Conservation (phyloP, 78 protist species). For the Dictyostelium intermedium region DNA sequence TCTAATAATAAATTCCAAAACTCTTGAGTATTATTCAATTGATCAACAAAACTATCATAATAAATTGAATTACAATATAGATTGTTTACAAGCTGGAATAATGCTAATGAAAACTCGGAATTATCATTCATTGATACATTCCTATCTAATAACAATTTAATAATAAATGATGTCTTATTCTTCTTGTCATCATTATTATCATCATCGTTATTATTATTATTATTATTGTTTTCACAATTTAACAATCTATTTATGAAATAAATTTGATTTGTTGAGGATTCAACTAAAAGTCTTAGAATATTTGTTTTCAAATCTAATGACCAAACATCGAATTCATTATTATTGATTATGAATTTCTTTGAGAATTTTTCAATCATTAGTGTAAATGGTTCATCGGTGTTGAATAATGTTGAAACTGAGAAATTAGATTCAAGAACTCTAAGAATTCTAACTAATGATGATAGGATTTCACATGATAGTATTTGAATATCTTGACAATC, state of each 20-base stretch:
- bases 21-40: not conserved
- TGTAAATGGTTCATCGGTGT: not conserved
- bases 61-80: conserved; percentile 37
- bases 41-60: not conserved
- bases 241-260: conserved; percentile 11
- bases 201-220: not conserved
- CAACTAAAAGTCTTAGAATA: not conserved
- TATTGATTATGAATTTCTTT: not conserved
- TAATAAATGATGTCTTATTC: not conserved
- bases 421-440: not conserved
- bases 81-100: not conserved
- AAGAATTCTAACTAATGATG: not conserved
- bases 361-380: not conserved
- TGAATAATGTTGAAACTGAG: not conserved
- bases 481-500: conserved; percentile 25
- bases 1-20: conserved; percentile 32
- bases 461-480: not conserved
- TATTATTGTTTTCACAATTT: not conserved
- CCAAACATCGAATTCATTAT: not conserved
- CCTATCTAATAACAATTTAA: conserved; percentile 4
- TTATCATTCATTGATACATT: not conserved
- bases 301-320: not conserved
- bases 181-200: not conserved
- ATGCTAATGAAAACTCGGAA: not conserved
- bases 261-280: conserved; percentile 30